Evolutionary conservation across 108 stramenopile genomes (phyloP).

Genomic region (Nitzschia palea): DNA sequence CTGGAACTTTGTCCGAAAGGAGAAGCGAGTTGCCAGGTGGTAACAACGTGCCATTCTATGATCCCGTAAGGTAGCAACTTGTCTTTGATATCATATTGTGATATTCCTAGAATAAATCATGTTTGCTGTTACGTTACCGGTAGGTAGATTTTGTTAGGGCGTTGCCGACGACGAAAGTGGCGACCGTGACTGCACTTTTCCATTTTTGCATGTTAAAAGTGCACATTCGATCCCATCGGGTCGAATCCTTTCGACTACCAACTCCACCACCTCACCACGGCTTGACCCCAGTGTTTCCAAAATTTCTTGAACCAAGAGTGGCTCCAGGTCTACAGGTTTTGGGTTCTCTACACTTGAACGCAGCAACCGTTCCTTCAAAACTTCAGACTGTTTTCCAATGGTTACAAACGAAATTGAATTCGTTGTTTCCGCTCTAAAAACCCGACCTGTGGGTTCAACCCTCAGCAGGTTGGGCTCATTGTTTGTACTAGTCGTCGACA

Average conservation of each 20-base stretch:
- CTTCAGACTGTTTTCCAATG: not conserved
- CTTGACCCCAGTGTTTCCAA: not conserved
- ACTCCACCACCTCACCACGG: not conserved
- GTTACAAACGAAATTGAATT: not conserved
- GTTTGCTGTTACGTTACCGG: not conserved
- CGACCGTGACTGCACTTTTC: not conserved
- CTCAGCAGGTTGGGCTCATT: not conserved
- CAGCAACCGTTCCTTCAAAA: not conserved
- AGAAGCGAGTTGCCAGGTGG: slow-evolving; percentile 76
- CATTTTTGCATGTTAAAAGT: not conserved
- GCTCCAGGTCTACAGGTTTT: not conserved
- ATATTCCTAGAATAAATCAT: not conserved
- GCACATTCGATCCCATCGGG: not conserved
- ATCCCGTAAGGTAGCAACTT: not conserved
- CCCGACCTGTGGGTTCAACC: slow-evolving; percentile 2
- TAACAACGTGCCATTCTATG: slow-evolving; percentile 21
- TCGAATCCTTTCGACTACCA: not conserved
- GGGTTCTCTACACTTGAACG: not conserved
- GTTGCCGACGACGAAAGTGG: not conserved
- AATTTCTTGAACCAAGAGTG: not conserved
- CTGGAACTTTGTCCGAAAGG: slow-evolving; percentile 48
- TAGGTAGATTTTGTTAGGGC: too few species aligned
- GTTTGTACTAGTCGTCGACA: not conserved
- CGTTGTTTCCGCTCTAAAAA: not conserved
- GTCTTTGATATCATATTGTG: not conserved